Base-by-base conservation (phyloP, 768 basidiomycete genomes). In the Candolleomyces aberdarensis region DNA sequence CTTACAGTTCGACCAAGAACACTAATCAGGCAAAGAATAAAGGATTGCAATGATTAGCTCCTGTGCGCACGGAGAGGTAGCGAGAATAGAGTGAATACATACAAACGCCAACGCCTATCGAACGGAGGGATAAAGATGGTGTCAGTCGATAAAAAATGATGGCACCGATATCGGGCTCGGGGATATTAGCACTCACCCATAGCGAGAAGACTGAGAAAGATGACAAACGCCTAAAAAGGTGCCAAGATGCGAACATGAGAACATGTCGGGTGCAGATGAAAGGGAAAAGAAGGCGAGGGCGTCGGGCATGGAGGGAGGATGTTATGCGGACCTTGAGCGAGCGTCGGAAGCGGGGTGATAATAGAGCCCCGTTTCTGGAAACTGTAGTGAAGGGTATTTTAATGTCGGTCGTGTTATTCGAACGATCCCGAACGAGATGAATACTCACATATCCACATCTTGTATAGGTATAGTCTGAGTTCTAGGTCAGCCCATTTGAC, bases 371-470 rank as follows among this genome's bases (percentile, higher is more conserved):
- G 39, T 56, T 56, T 40, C 39, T 19, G 9, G 59, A 56, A 49
- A 53, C 60, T 61, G 26, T 5, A 6, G 19, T n/a, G 26, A 26
- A 26, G 26, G 26, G 26, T 3, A 26, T 26, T 26, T 15, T 15
- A n/a, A 11, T 50, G 20, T 14, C 2, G 22, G 2, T 29, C 7
- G 2, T 17, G 48, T 49, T 22, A 19, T 2, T 17, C 4, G 48
- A 52, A 29, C 32, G 19, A 14, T 22, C 31, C 54, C 26, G 36
- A 31, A 36, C 22, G 20, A 48, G 20, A 10, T 8, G 44, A 57
- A 22, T 9, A 61, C 71, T 51, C 53, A 74, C 73, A 70, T 32
- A 59, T 64, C 73, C 73, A 72, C 26, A 74, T 74, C 64, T 71
- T 70, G 44, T 65, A 66, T n/a, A 74, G 63, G 56, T 74, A 74